A percentile compares a stretch with the other conserved stretches of the same genome.
Evolutionary conservation across 176 grass and related monocot species (phyloP).

Genomic region (Triticum turgidum): DNA sequence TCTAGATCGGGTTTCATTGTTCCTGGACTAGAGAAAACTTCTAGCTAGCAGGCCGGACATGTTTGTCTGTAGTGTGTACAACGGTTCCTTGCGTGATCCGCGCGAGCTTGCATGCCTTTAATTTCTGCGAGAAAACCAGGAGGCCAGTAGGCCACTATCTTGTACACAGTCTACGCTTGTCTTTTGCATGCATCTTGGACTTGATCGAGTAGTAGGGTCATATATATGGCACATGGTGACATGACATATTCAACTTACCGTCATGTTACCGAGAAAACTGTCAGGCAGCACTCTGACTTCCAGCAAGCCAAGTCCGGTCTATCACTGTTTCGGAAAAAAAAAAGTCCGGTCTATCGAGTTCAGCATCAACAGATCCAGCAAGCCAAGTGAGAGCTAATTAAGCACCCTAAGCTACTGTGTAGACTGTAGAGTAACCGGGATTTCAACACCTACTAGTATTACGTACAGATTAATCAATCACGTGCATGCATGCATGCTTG

Average conservation of each 20-base stretch:
- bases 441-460: not conserved
- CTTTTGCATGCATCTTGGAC: too few species aligned
- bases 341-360: not conserved
- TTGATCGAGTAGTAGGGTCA: not conserved
- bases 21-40: too few species aligned
- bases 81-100: too few species aligned
- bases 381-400: not conserved
- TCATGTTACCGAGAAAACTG: slow-evolving; percentile 4
- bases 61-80: too few species aligned
- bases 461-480: not conserved
- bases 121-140: too few species aligned
- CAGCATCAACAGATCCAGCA: not conserved
- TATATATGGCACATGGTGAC: not conserved
- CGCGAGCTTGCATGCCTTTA: too few species aligned
- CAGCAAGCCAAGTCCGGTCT: not conserved
- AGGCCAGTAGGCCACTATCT: too few species aligned
- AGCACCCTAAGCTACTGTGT: not conserved
- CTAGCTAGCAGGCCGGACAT: too few species aligned
- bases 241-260: not conserved
- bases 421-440: not conserved
- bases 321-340: too few species aligned
- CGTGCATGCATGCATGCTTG: not conserved
- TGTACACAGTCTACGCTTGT: too few species aligned
- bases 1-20: too few species aligned
- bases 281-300: not conserved